These are phyloP conservation scores for Candida buenavistaensis DNA, from an alignment of 1,139 yeast species.

Conservation along the genomic window DNA sequence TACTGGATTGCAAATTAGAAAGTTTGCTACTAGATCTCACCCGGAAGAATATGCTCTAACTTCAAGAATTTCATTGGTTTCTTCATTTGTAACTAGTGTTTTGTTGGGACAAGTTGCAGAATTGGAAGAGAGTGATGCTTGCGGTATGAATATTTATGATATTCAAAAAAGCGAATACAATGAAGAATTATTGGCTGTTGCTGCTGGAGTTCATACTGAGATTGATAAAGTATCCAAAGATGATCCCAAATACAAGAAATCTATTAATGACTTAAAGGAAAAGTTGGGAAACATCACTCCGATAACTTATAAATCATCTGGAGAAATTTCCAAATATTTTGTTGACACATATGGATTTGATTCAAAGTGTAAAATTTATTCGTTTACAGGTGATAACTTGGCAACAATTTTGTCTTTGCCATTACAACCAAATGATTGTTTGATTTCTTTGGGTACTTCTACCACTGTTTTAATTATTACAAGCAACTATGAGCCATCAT, in stretches of 20 bases:
- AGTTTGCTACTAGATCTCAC: slow-evolving; percentile 54
- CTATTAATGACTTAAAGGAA: slow-evolving; percentile 37
- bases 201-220: slow-evolving; percentile 49
- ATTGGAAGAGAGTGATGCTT: slow-evolving; percentile 82
- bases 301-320: slow-evolving; percentile 41
- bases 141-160: slow-evolving; percentile 90
- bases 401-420: slow-evolving; percentile 88
- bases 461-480: slow-evolving; percentile 85
- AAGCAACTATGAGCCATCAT: slow-evolving; percentile 72
- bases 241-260: slow-evolving; percentile 22
- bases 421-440: slow-evolving; percentile 69
- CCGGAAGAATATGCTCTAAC: slow-evolving; percentile 60
- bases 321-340: slow-evolving; percentile 59
- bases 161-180: slow-evolving; percentile 53
- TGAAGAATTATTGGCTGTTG: slow-evolving; percentile 50
- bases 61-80: slow-evolving; percentile 66
- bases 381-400: slow-evolving; percentile 88
- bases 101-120: slow-evolving; percentile 63
- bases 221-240: slow-evolving; percentile 30
- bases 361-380: slow-evolving; percentile 52
- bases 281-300: slow-evolving; percentile 57
- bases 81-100: slow-evolving; percentile 75
- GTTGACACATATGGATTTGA: slow-evolving; percentile 62
- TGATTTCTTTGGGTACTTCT: slow-evolving; percentile 84
- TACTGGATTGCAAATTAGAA: slow-evolving; percentile 87